phyloP scores from a whole-genome alignment of 306 rosid genomes.

The Ormosia emarginata region DNA sequence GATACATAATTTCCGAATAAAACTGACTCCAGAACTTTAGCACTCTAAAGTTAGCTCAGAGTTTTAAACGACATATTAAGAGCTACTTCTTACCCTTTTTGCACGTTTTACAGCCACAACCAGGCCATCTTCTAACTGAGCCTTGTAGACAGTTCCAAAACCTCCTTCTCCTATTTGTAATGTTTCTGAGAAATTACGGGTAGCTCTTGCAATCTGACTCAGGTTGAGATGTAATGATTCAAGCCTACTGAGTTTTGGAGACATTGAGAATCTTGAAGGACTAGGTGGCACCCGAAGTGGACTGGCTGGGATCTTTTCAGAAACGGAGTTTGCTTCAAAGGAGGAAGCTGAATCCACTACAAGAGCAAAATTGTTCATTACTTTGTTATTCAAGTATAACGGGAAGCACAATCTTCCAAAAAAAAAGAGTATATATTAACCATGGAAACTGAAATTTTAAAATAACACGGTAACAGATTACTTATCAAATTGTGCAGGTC shows the following conservation, averaged over 20 bases:
- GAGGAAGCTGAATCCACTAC: conserved; percentile 66
- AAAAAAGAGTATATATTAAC: not conserved
- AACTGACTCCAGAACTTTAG: conserved; percentile 5
- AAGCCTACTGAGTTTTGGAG: conserved; percentile 73
- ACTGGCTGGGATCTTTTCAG: conserved; percentile 67
- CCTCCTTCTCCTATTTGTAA: conserved; percentile 86
- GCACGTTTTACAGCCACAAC: conserved; percentile 89
- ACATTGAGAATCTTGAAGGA: conserved; percentile 69
- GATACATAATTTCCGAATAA: not conserved
- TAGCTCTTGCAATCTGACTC: conserved; percentile 70
- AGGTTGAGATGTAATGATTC: conserved; percentile 72
- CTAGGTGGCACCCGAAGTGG: conserved; percentile 83
- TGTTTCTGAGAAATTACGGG: conserved; percentile 76
- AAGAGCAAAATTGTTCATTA: conserved; percentile 30
- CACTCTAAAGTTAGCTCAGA: not conserved
- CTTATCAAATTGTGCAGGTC: conserved; percentile 1
- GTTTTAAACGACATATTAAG: not conserved
- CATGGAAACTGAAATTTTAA: conserved; percentile 3
- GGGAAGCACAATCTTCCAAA: conserved; percentile 1
- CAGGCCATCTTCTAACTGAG: conserved; percentile 67
- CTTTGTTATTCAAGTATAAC: conserved; percentile 15
- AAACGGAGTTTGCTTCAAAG: conserved; percentile 42
- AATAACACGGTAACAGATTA: not conserved
- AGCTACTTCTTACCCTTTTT: conserved; percentile 54
- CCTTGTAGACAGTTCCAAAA: conserved; percentile 94